Evolutionary conservation across 2,329 filamentous ascomycete species (phyloP), one percentile per base, ranked within the genome.

Genomic region (Aspergillus brunneoviolaceus): DNA sequence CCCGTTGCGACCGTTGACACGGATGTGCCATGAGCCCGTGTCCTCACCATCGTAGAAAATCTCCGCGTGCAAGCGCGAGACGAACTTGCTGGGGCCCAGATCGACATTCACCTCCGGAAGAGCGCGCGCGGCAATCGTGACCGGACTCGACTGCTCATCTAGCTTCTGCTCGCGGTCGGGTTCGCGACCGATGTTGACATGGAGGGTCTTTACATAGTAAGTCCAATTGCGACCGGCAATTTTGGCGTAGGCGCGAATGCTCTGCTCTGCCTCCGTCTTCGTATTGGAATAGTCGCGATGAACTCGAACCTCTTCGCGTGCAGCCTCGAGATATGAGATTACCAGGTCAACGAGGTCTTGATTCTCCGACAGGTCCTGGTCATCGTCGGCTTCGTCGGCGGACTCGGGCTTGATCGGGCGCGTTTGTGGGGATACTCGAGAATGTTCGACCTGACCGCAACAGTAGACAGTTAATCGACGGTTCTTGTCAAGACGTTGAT

Each of bases 1-100:
- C 29, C 93, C 92, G 74, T 99, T 99, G 67, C 95, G 89, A 21
- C 95, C 95, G 72, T 94, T 93, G 64, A 96, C 91, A 49, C 87
- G 81, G 55, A 99, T 85, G 69, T 89, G 89, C 95, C 95, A 99
- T 62, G 84, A 86, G 54, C 80, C 79, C 48, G 77, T 77, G 27
- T 80, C 75, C 67, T 87, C 88, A 48, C 88, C 86, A 69, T 91
- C 86, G 70, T 90, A 95, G 66, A 84, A 86, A 55, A 95, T 90
- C 69, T 87, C 82, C 11, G 90, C 90, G 71, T 93, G 90, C 62
- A 88, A 83, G 63, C 91, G 85, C 31, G 91, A 94, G 39, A 94
- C 87, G 71, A 90, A 87, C 78, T 94, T 94, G 76, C 86, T 90
- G 0, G 91, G 91, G 1, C 91, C 90, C 33, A 99, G 82, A 73